Conservation (phyloP, 768 basidiomycete species). For the Calvatia gigantea region DNA sequence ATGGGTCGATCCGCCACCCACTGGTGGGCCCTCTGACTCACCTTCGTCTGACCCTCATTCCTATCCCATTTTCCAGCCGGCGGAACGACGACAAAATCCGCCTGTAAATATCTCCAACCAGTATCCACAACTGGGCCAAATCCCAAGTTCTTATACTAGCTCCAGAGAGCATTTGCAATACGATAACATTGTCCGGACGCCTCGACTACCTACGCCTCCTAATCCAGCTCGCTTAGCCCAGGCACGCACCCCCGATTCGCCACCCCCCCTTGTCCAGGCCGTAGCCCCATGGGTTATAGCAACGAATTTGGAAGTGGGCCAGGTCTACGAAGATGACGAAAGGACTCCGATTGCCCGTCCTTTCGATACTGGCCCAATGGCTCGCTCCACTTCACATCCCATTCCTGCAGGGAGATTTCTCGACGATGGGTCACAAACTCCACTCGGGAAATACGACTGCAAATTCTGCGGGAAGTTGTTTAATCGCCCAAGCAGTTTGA, state of each 20-base stretch:
- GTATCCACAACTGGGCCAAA: neutral
- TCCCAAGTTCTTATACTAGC: neutral
- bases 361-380: slow-evolving; percentile 5
- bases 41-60: slow-evolving; percentile 1
- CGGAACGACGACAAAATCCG: neutral
- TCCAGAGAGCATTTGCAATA: neutral
- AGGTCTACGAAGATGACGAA: slow-evolving; percentile 29
- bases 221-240: slow-evolving; percentile 1
- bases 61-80: slow-evolving; percentile 5
- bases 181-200: neutral
- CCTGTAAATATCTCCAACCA: neutral
- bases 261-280: slow-evolving; percentile 15
- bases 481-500: slow-evolving; percentile 79
- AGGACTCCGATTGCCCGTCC: slow-evolving; percentile 30
- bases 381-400: slow-evolving; percentile 1
- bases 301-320: slow-evolving; percentile 19
- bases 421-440: slow-evolving; percentile 7
- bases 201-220: slow-evolving; percentile 1
- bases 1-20: neutral
- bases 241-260: slow-evolving; percentile 12
- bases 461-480: slow-evolving; percentile 78
- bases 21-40: neutral
- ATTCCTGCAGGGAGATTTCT: slow-evolving; percentile 7
- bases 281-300: slow-evolving; percentile 23
- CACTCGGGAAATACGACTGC: slow-evolving; percentile 66